Base-by-base conservation (phyloP, 2,329 filamentous ascomycete species). In the Microcyclosporella mali region DNA sequence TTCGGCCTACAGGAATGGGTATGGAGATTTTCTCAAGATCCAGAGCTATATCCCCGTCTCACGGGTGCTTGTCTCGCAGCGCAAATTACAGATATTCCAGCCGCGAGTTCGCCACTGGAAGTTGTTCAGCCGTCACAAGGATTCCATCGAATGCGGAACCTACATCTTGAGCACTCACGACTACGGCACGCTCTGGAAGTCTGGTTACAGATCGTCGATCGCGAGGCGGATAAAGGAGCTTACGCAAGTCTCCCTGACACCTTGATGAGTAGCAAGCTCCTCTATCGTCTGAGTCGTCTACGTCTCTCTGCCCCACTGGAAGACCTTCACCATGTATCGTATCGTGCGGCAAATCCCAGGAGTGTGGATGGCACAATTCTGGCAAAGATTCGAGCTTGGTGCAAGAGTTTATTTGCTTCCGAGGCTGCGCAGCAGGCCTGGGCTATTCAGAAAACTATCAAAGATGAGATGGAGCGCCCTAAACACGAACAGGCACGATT, bases 1-100 rank as follows among this genome's bases (percentile, higher is more conserved):
- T 49, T 49, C 34, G 49, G 49, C 6, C 38, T 51, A 4, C 49
- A 51, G 25, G 46, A 49, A 33, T 43, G 40, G 6, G 49, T 51
- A 6, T 51, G 49, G 49, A 38, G 41, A 28, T 49, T 49, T 37
- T 45, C 46, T n/a, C 49, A 51, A n/a, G 49, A 51, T 11, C 43
- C 46, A 12, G 46, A 46, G 4, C 38, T 49, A 8, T 51, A 49
- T 34, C 43, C 46, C 37, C 33, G 48, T 7, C 28, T 51, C 25
- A 51, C 45, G 10, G 45, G 42, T 6, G 27, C 35, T 6, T 46
- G 43, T 21, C 21, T 46, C 19, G 39, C 34, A 34, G 43, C 38
- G 16, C 39, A 35, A 2, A 17, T 38, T 12, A 41, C 34, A 2
- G 39, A 33, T 18, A 19, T 31, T 11, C n/a, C 30, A 6, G 12